A percentile compares a stretch with the other conserved stretches of the same genome.
Conservation (phyloP, 257 asterid species). For the Prunella vulgaris region DNA sequence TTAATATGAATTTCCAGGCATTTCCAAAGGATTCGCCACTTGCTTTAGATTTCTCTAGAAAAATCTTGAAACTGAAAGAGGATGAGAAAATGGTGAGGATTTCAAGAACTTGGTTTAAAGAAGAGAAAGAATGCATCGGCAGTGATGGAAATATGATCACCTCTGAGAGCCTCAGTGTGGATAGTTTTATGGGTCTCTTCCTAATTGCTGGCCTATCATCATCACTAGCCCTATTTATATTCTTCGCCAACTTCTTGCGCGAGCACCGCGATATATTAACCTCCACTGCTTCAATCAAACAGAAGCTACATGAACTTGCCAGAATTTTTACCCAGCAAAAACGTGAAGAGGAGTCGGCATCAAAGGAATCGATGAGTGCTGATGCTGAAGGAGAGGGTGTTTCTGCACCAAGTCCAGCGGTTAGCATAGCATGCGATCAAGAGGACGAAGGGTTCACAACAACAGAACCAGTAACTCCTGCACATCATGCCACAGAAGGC, state of each 20-base stretch:
- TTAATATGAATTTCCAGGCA: conserved; percentile 24
- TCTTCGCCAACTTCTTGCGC: conserved; percentile 29
- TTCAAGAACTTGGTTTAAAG: conserved; percentile 23
- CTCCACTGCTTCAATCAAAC: conserved; percentile 27
- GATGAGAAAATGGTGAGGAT: conserved; percentile 28
- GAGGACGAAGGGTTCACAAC: conserved; percentile 1
- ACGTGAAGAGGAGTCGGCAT: background rate
- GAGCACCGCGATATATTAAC: conserved; percentile 28
- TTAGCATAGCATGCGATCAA: background rate
- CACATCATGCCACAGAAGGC: background rate
- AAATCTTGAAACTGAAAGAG: conserved; percentile 39
- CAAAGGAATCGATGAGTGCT: background rate
- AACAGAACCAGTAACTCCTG: background rate
- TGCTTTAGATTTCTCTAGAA: conserved; percentile 43
- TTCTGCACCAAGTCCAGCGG: background rate
- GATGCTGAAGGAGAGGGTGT: background rate
- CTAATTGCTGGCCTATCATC: conserved; percentile 36
- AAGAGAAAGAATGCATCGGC: background rate
- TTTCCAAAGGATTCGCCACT: conserved; percentile 49
- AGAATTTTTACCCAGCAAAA: conserved; percentile 32
- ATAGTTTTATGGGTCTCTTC: conserved; percentile 42
- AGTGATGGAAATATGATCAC: background rate
- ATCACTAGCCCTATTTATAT: conserved; percentile 33
- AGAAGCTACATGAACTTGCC: conserved; percentile 32
- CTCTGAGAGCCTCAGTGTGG: conserved; percentile 17